Evolutionary conservation across 768 basidiomycete species (phyloP).

Genomic region (Antrodiella citrinella): DNA sequence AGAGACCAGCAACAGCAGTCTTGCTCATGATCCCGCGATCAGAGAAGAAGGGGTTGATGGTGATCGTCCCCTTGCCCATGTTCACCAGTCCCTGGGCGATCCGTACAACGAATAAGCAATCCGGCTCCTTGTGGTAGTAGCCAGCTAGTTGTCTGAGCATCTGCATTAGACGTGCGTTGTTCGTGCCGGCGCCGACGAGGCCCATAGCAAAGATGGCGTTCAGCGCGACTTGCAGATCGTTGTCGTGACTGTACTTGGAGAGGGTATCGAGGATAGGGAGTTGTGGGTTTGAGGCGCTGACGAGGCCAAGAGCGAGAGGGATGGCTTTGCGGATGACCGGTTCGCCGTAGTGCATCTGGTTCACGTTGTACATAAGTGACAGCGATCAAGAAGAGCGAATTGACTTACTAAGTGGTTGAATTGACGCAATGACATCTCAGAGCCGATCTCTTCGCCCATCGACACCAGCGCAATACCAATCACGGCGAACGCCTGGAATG

Average conservation of each 20-base stretch:
- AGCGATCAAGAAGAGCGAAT: too few species aligned
- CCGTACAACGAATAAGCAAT: conserved; percentile 93
- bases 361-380: background rate
- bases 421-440: conserved; percentile 95
- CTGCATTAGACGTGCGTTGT: conserved; percentile 94
- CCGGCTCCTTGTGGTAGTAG: conserved; percentile 98
- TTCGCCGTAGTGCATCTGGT: conserved; percentile 99
- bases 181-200: conserved; percentile 95
- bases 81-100: conserved; percentile 96
- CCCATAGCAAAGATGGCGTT: conserved; percentile 99
- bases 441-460: conserved; percentile 97
- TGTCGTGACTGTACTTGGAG: conserved; percentile 98
- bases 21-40: conserved; percentile 88
- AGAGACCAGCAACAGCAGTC: conserved; percentile 80
- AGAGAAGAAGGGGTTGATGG: conserved; percentile 92
- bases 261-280: conserved; percentile 92
- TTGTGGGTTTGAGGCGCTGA: conserved; percentile 94
- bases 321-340: conserved; percentile 86
- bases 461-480: conserved; percentile 90
- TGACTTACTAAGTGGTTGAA: conserved; percentile 91
- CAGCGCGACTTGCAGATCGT: conserved; percentile 90
- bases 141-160: conserved; percentile 95
- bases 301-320: conserved; percentile 89
- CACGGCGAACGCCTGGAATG: conserved; percentile 88
- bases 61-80: conserved; percentile 99